These are phyloP conservation scores for Fraxinus dipetala DNA, from an alignment of 305 asterid species.

Conservation along the genomic window DNA sequence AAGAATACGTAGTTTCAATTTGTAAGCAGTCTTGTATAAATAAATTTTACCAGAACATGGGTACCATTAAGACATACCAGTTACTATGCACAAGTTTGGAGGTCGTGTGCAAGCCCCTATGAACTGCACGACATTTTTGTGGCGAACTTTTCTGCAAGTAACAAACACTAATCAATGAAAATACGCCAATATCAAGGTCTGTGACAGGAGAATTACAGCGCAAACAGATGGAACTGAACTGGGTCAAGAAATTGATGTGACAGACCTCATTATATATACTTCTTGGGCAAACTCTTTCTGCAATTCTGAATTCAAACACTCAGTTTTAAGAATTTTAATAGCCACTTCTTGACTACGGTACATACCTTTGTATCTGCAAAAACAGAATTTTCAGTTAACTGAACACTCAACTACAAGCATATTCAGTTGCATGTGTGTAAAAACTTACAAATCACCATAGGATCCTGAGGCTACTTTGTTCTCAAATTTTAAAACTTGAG, in stretches of 20 bases:
- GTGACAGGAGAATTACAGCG: background rate
- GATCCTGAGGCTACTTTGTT: constrained; percentile 47
- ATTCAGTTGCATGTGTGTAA: background rate
- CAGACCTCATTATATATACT: constrained; percentile 49
- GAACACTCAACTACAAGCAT: background rate
- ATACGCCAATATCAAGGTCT: background rate
- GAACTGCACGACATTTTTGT: constrained; percentile 93
- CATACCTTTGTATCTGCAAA: constrained; percentile 33
- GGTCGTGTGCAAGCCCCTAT: constrained; percentile 94
- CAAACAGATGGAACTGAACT: constrained; percentile 5
- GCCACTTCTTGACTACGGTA: constrained; percentile 52
- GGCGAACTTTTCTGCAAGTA: constrained; percentile 90
- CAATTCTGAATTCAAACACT: constrained; percentile 39
- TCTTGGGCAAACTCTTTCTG: constrained; percentile 53
- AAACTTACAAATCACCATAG: constrained; percentile 49
- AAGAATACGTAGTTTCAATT: background rate
- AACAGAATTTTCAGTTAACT: background rate
- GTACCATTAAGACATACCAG: constrained; percentile 46
- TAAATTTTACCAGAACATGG: background rate
- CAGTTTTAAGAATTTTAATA: constrained; percentile 50
- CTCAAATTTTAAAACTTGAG: constrained; percentile 36
- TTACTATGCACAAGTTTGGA: constrained; percentile 82
- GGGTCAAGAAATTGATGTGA: background rate
- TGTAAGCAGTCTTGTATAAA: background rate
- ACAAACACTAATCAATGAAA: constrained; percentile 18